Conservation (phyloP, 2,329 filamentous ascomycete species). For the Aureobasidium subglaciale region DNA sequence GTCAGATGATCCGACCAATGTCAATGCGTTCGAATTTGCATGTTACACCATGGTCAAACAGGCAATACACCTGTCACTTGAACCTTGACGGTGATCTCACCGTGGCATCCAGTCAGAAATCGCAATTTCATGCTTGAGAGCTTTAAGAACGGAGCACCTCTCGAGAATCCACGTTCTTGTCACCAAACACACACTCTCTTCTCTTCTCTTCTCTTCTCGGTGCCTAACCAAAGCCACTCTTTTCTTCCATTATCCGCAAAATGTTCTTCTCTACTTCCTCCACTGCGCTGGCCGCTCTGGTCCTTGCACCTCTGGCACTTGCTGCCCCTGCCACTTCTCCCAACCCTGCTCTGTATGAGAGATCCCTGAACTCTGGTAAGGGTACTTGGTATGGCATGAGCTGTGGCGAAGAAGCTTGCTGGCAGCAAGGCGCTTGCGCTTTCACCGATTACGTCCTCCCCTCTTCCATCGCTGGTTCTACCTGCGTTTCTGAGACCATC, state of each 20-base stretch:
- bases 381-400: slow-evolving; percentile 16
- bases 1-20: not conserved
- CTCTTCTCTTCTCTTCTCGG: not conserved
- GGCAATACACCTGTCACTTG: not conserved
- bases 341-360: not conserved
- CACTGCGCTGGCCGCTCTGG: slow-evolving; percentile 6
- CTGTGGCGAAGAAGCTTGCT: slow-evolving; percentile 19
- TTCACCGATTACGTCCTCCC: slow-evolving; percentile 13
- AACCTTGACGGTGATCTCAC: not conserved
- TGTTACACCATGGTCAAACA: not conserved
- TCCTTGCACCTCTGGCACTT: slow-evolving; percentile 3
- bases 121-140: not conserved
- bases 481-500: slow-evolving; percentile 15
- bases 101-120: not conserved
- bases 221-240: not conserved
- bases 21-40: slow-evolving; percentile 1
- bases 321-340: not conserved
- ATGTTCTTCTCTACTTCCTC: slow-evolving; percentile 5
- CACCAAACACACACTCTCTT: not conserved
- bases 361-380: not conserved
- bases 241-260: not conserved
- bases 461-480: slow-evolving; percentile 12
- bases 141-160: not conserved
- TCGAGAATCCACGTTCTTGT: not conserved
- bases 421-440: slow-evolving; percentile 16